Conservation (phyloP, 805 yeast genomes). For the Lipomyces chichibuensis region DNA sequence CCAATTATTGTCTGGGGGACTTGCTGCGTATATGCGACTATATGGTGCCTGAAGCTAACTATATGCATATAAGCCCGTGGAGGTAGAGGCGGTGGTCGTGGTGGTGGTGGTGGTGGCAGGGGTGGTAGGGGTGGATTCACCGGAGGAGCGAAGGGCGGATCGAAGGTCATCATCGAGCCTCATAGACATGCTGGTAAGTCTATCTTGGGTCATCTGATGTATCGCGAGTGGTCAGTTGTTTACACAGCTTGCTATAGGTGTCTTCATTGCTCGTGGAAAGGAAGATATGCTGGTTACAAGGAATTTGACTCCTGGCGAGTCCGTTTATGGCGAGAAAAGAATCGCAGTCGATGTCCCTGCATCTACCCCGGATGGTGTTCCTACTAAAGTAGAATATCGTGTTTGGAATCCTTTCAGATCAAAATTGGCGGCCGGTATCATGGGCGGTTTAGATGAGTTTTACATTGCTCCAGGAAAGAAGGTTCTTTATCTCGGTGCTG, state of each 20-base stretch:
- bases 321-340: constrained; percentile 98
- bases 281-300: constrained; percentile 97
- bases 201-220: background rate
- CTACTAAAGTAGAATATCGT: constrained; percentile 96
- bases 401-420: constrained; percentile 99
- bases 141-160: constrained; percentile 67
- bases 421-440: constrained; percentile 98
- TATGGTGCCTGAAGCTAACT: constrained; percentile 41
- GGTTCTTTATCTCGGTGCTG: constrained; percentile 97
- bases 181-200: constrained; percentile 84
- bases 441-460: constrained; percentile 98
- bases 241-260: constrained; percentile 46
- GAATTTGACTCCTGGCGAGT: constrained; percentile 97
- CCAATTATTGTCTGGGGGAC: background rate
- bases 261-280: constrained; percentile 98
- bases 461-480: constrained; percentile 98
- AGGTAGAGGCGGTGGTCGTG: constrained; percentile 47
- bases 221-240: constrained; percentile 40
- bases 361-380: constrained; percentile 63
- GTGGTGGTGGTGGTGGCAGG: constrained; percentile 52
- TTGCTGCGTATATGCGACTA: background rate
- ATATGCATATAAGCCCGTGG: constrained; percentile 42
- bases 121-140: constrained; percentile 64
- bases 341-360: constrained; percentile 91
- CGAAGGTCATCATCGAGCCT: constrained; percentile 96